Evolutionary conservation across 805 yeast genomes (phyloP), one percentile per base, ranked within the genome.

Genomic region (Metschnikowia kunwiensis): DNA sequence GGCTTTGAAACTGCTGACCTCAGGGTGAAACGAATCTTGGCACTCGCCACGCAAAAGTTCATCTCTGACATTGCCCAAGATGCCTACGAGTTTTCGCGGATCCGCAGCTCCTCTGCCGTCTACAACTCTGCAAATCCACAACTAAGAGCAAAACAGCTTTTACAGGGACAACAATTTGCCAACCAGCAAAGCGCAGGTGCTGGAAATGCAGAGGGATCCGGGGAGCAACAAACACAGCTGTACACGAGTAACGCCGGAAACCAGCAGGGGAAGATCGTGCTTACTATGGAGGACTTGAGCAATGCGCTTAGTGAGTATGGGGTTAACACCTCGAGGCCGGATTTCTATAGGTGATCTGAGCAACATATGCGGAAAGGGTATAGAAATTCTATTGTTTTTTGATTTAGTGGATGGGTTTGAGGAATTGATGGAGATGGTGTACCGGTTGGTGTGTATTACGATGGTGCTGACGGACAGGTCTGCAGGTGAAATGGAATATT

Each of bases 31-130:
- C 71, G 97, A 36, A 65, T 93, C 24, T 68, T 93, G 32, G 97
- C 97, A 0, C 68, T 93, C 38, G 97, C 98, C 1, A 93, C 98
- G 0, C 98, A 94, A 54, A 93, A 93, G 56, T 93, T 93, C 58
- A 75, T 93, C 18, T 79, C 89, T 43, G 98, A 93, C 57, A 81
- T 93, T 20, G 96, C 98, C 1, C 86, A 88, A 11, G 97, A 93
- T 55, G 97, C 98, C 0, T 93, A 87, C 57, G 98, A 93, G 57
- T 89, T 87, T 56, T 85, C 96, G 7, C 70, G 97, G 43, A 93
- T 93, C 47, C 74, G 97, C 44, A 86, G 93, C n/a, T 70, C 86
- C 4, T 78, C 87, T 9, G 79, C 96, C 0, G 94, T 89, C n/a
- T 80, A 85, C 51, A 81, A 82, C 51, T 78, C 95, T 4, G 72